A percentile compares a stretch with the other conserved stretches of the same genome.
These are phyloP conservation scores for Oleoguttula mirabilis DNA, from an alignment of 495 filamentous ascomycete species.

Conservation along the genomic window DNA sequence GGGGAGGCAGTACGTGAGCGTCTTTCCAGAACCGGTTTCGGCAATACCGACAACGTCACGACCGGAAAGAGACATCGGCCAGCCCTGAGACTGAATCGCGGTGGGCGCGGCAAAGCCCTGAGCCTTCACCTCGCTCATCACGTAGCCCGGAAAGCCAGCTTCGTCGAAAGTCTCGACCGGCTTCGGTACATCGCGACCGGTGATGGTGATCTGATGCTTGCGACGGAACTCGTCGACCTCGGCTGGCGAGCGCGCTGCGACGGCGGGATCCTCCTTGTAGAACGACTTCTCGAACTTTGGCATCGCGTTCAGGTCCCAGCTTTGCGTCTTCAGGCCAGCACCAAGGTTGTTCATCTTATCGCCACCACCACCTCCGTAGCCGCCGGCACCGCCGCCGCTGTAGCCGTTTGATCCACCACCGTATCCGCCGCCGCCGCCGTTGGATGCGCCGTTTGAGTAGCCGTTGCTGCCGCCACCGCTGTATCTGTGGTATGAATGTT, in stretches of 20 bases:
- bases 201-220: constrained; percentile 64
- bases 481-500: constrained; percentile 18
- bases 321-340: constrained; percentile 68
- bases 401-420: constrained; percentile 25
- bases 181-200: constrained; percentile 68
- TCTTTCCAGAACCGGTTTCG: constrained; percentile 98
- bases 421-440: constrained; percentile 24
- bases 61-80: constrained; percentile 97
- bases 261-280: constrained; percentile 85
- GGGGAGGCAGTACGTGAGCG: constrained; percentile 92
- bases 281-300: constrained; percentile 99
- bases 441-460: constrained; percentile 33
- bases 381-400: constrained; percentile 34
- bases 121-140: constrained; percentile 95
- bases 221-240: constrained; percentile 82
- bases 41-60: constrained; percentile 99
- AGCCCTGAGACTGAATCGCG: constrained; percentile 94
- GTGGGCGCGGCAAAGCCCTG: constrained; percentile 89
- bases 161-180: constrained; percentile 96
- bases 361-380: constrained; percentile 42
- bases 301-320: constrained; percentile 65
- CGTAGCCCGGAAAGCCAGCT: constrained; percentile 90
- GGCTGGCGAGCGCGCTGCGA: constrained; percentile 56
- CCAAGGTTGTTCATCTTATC: constrained; percentile 93
- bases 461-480: constrained; percentile 38